Conservation (phyloP, 345 rosid genomes). For the Eutrema heterophyllum region DNA sequence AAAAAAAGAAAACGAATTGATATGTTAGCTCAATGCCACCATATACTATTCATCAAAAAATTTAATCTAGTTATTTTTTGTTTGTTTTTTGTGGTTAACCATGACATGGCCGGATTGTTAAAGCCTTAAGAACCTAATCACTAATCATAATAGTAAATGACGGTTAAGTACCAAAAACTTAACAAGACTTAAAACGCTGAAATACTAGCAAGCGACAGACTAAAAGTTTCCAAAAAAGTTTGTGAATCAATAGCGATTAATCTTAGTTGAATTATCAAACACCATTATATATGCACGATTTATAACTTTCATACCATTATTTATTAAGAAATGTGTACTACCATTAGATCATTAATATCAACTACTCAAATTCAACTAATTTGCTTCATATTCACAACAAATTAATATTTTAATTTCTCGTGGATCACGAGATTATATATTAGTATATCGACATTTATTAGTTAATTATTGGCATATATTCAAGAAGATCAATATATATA, state of each 20-base stretch:
- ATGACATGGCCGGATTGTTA: not conserved
- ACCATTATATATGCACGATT: not conserved
- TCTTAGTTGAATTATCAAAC: not conserved
- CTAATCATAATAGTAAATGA: too few relatives aligned
- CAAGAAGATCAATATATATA: not conserved
- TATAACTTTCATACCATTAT: not conserved
- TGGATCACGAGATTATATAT: not conserved
- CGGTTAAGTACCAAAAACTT: not conserved
- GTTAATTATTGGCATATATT: not conserved
- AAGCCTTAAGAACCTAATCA: not conserved
- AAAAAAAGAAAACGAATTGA: too few relatives aligned
- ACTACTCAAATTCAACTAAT: not conserved
- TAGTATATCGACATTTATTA: not conserved
- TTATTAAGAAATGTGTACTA: not conserved
- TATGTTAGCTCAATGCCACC: not conserved
- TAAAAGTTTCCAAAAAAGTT: too few relatives aligned
- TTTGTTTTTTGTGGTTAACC: not conserved
- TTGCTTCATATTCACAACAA: not conserved
- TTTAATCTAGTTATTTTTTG: not conserved
- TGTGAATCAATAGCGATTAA: too few relatives aligned
- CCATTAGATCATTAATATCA: not conserved
- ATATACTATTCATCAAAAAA: too few relatives aligned
- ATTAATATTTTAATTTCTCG: not conserved
- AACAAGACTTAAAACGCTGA: not conserved
- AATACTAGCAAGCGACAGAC: not conserved